Evolutionary conservation across 2,329 filamentous ascomycete genomes (phyloP).

Genomic region (Calonectria henricotiae): DNA sequence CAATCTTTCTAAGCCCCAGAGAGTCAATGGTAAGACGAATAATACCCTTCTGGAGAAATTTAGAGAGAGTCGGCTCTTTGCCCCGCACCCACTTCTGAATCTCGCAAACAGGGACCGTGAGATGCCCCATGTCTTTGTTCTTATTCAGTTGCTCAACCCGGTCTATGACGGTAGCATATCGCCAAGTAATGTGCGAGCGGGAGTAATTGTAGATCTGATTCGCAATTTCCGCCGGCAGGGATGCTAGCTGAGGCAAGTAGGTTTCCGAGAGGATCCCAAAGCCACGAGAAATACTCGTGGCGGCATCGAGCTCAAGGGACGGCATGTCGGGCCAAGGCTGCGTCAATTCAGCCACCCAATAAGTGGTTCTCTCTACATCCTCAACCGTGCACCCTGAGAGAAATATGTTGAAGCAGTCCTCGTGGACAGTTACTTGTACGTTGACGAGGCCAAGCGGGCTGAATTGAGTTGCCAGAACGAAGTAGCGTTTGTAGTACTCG

Average conservation of each 20-base stretch:
- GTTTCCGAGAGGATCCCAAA: background rate
- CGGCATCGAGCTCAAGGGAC: background rate
- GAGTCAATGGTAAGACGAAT: slow-evolving; percentile 19
- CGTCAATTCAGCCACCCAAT: background rate
- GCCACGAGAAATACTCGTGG: background rate
- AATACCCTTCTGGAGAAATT: no score
- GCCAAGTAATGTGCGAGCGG: background rate
- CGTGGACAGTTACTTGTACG: background rate
- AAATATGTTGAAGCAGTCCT: background rate
- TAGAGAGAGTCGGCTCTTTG: background rate
- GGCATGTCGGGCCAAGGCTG: background rate
- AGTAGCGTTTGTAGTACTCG: background rate
- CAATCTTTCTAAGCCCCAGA: slow-evolving; percentile 15
- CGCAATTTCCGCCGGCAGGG: background rate
- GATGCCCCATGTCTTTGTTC: background rate
- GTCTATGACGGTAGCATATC: background rate
- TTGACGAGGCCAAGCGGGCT: background rate
- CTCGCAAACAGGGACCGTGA: background rate
- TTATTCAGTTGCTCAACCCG: slow-evolving; percentile 1
- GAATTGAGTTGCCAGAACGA: background rate
- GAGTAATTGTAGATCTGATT: background rate
- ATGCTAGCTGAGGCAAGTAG: background rate
- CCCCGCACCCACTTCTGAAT: slow-evolving; percentile 7
- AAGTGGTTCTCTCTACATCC: background rate
- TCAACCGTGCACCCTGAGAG: background rate